These are phyloP conservation scores for Nicotiana attenuata DNA, from an alignment of 257 asterid species.

Conservation along the genomic window DNA sequence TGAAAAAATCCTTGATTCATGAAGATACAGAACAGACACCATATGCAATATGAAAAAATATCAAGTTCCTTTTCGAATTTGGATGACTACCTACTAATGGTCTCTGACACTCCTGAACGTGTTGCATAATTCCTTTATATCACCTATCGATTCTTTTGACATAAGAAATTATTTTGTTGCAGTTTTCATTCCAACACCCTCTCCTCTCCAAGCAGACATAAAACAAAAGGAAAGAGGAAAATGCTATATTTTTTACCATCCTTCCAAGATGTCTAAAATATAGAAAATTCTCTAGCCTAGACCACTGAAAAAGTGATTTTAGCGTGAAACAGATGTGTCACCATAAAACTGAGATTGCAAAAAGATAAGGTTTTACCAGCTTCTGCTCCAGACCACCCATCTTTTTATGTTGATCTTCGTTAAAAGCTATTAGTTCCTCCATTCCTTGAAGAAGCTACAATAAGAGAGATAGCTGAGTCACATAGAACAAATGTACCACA, in stretches of 20 bases:
- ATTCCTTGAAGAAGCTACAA: slow-evolving; percentile 47
- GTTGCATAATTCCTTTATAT: neutral
- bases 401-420: slow-evolving; percentile 42
- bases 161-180: neutral
- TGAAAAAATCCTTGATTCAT: neutral
- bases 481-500: neutral
- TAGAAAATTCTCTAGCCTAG: neutral
- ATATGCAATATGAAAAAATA: neutral
- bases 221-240: neutral
- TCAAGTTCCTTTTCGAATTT: neutral
- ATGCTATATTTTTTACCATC: neutral
- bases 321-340: neutral
- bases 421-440: slow-evolving; percentile 47
- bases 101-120: neutral
- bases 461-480: neutral
- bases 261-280: neutral
- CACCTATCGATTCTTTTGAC: neutral
- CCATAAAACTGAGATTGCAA: neutral
- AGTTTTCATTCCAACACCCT: neutral
- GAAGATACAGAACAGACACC: neutral
- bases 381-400: slow-evolving; percentile 41
- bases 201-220: neutral
- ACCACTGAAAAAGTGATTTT: neutral
- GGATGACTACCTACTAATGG: neutral
- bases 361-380: slow-evolving; percentile 45